Evolutionary conservation across 257 asterid species (phyloP).

Genomic region (Vinca minor): DNA sequence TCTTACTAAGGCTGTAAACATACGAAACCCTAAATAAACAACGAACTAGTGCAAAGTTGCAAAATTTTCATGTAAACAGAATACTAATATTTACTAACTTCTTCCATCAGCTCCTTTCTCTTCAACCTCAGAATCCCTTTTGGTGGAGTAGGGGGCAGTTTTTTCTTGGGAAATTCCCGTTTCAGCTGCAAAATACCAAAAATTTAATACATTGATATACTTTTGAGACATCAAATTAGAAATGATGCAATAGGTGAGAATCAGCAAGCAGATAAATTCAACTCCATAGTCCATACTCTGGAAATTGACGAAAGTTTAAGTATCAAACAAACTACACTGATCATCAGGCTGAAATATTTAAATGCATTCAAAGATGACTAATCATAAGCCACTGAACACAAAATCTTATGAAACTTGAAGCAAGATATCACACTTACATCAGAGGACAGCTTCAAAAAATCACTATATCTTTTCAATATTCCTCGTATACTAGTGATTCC

Average conservation of each 20-base stretch:
- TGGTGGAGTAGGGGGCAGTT: constrained; percentile 47
- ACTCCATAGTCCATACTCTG: neutral
- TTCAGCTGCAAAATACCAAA: constrained; percentile 43
- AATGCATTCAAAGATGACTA: neutral
- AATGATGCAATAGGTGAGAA: neutral
- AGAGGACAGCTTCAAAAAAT: constrained; percentile 54
- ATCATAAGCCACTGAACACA: neutral
- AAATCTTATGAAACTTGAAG: neutral
- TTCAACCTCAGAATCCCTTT: constrained; percentile 46
- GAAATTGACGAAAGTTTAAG: neutral
- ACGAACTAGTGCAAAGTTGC: neutral
- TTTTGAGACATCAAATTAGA: neutral
- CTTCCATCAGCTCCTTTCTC: constrained; percentile 43
- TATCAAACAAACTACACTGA: neutral
- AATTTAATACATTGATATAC: constrained; percentile 8
- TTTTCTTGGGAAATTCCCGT: constrained; percentile 44
- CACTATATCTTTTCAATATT: constrained; percentile 57
- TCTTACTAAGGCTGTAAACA: neutral
- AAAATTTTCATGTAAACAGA: neutral
- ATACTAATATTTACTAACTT: constrained; percentile 36
- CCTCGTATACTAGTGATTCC: constrained; percentile 48
- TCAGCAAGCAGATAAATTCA: neutral
- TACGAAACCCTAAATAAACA: neutral
- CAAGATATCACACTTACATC: constrained; percentile 37
- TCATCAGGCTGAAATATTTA: neutral